phyloP scores from a whole-genome alignment of 805 yeast genomes.

The Priceomyces haplophilus region DNA sequence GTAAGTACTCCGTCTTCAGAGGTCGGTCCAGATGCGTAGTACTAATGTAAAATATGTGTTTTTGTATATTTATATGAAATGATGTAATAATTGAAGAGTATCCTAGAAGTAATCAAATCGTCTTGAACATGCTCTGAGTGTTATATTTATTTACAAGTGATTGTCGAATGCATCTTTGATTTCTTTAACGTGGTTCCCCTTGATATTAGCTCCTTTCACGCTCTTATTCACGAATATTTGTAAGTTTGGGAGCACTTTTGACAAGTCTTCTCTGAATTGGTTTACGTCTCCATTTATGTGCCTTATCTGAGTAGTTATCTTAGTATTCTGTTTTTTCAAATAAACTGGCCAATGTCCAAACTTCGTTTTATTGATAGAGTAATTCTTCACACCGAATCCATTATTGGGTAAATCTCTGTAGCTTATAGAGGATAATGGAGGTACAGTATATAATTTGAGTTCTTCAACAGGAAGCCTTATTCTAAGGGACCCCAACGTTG shows the following conservation, averaged over 20 bases:
- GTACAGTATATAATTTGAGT: conserved; percentile 24
- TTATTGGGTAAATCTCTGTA: conserved; percentile 27
- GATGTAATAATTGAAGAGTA: too few relatives aligned
- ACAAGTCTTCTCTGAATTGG: conserved; percentile 65
- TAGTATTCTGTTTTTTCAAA: conserved; percentile 61
- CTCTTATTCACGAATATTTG: conserved; percentile 32
- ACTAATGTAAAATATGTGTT: neutral
- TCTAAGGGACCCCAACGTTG: conserved; percentile 22
- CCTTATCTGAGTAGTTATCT: conserved; percentile 70
- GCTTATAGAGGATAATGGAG: conserved; percentile 24
- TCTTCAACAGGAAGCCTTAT: conserved; percentile 15
- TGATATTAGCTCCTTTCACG: conserved; percentile 38
- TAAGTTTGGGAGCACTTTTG: conserved; percentile 46
- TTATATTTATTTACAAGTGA: conserved; percentile 5
- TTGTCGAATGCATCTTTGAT: conserved; percentile 28
- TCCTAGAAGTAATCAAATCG: too few relatives aligned
- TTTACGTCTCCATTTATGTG: conserved; percentile 65
- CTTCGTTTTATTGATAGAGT: conserved; percentile 48
- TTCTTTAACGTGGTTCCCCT: conserved; percentile 36
- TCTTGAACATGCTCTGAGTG: neutral
- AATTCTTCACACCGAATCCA: conserved; percentile 36
- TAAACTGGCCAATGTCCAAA: conserved; percentile 81
- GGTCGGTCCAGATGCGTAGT: conserved; percentile 10
- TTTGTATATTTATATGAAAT: neutral
- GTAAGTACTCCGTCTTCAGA: conserved; percentile 39